Percentiles rank a stretch among this genome's conserved stretches.
Evolutionary conservation across 2,329 filamentous ascomycete species (phyloP).

Genomic region (Tympanopsis confertula): DNA sequence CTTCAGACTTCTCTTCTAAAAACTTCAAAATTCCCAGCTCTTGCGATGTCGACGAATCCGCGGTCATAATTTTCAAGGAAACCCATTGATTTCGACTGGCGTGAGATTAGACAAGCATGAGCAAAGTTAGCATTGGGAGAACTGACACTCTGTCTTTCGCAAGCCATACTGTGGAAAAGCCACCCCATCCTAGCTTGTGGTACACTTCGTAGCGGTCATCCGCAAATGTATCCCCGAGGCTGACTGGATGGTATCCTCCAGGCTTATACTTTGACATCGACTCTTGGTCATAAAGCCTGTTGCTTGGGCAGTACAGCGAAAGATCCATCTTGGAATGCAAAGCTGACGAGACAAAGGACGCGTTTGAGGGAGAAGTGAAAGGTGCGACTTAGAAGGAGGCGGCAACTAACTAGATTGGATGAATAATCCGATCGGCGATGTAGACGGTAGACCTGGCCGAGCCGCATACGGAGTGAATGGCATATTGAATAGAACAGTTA

Average conservation of each 20-base stretch:
- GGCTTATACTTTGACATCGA: conserved; percentile 3
- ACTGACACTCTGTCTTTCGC: conserved; percentile 15
- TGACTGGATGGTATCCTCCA: conserved; percentile 5
- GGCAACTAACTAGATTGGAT: too few relatives aligned
- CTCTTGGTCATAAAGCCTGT: conserved; percentile 2
- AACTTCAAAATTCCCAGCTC: not conserved
- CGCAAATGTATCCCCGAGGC: conserved; percentile 13
- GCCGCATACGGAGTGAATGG: too few relatives aligned
- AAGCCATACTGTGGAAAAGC: conserved; percentile 24
- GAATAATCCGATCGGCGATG: too few relatives aligned
- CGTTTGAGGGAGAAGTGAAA: too few relatives aligned
- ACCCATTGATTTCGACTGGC: not conserved
- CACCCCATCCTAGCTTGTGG: conserved; percentile 22
- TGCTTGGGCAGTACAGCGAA: not conserved
- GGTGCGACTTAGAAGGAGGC: too few relatives aligned
- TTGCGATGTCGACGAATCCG: not conserved
- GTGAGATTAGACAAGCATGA: not conserved
- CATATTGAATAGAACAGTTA: too few relatives aligned
- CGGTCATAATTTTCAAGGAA: not conserved
- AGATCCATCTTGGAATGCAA: too few relatives aligned
- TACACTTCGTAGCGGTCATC: conserved; percentile 16
- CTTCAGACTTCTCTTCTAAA: not conserved
- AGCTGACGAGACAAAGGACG: too few relatives aligned
- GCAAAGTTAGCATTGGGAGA: too few relatives aligned
- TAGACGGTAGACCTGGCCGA: too few relatives aligned